Evolutionary conservation across 2,329 filamentous ascomycete species (phyloP).

Genomic region (Ascochyta viciae-villosae): DNA sequence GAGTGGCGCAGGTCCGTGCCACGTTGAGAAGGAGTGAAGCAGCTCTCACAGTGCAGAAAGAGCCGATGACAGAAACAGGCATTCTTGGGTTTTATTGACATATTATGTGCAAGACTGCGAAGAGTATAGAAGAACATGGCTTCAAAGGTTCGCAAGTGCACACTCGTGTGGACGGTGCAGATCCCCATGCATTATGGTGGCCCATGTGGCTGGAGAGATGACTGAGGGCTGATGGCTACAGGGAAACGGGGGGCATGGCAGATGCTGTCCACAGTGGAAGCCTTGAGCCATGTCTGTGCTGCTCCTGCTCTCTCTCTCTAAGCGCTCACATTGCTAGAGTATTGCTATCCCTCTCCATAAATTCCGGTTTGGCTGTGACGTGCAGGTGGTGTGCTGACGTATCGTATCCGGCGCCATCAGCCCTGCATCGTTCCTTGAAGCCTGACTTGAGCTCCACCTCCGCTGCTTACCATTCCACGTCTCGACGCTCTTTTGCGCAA

Average conservation of each 20-base stretch:
- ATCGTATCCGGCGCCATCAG: conserved; percentile 5
- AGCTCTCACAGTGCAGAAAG: neutral
- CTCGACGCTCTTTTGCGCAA: conserved; percentile 6
- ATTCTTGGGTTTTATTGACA: too few species aligned
- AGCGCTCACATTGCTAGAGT: neutral
- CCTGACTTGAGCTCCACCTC: conserved; percentile 16
- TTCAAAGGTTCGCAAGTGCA: neutral
- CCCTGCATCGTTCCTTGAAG: conserved; percentile 14
- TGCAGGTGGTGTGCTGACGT: conserved; percentile 17
- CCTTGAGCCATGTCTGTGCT: neutral
- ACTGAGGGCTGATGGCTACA: neutral
- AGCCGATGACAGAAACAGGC: neutral
- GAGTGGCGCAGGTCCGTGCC: conserved; percentile 9
- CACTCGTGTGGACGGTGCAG: neutral
- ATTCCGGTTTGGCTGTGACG: conserved; percentile 6
- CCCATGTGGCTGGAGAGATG: conserved; percentile 7
- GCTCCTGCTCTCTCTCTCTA: neutral
- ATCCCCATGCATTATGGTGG: neutral
- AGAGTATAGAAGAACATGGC: too few species aligned
- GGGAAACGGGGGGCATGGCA: neutral
- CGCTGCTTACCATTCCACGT: neutral
- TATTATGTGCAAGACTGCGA: too few species aligned
- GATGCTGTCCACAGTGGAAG: neutral
- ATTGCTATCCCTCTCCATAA: too few species aligned
- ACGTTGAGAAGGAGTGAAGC: neutral